Conservation (phyloP, 495 filamentous ascomycete species). For the Penicillium maclennaniae region DNA sequence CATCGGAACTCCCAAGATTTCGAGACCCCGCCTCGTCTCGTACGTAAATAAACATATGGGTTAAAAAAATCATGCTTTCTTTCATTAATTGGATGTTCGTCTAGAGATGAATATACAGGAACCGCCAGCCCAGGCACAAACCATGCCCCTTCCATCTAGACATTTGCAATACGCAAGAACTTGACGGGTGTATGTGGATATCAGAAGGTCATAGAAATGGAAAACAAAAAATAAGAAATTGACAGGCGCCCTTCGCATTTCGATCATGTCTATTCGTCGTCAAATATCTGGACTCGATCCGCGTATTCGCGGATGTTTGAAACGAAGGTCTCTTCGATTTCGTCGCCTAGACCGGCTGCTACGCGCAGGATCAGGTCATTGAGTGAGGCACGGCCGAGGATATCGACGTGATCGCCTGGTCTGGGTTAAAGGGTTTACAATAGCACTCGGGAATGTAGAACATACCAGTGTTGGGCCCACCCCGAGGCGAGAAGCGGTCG, state of each 20-base stretch:
- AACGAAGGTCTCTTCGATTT: constrained; percentile 71
- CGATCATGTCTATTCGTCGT: constrained; percentile 44
- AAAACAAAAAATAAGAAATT: constrained; percentile 1
- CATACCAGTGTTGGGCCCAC: constrained; percentile 85
- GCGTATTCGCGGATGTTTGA: constrained; percentile 80
- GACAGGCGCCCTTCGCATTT: constrained; percentile 1
- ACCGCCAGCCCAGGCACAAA: neutral
- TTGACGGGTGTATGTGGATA: neutral
- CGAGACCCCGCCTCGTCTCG: neutral
- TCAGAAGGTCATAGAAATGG: neutral
- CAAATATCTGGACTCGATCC: constrained; percentile 71
- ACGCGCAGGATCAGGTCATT: constrained; percentile 89
- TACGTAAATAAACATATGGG: neutral
- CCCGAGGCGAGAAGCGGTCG: constrained; percentile 82
- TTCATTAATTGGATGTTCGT: neutral
- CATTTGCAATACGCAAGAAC: neutral
- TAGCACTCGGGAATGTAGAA: neutral
- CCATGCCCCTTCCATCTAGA: neutral
- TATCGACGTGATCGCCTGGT: constrained; percentile 89
- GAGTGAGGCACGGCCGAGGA: constrained; percentile 79
- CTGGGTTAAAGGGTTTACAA: neutral
- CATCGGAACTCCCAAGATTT: no score
- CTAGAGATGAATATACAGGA: neutral
- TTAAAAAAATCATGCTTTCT: neutral
- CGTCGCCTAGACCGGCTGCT: constrained; percentile 79